These are phyloP conservation scores for Russula brevipes DNA, from an alignment of 768 basidiomycete genomes.

Conservation along the genomic window DNA sequence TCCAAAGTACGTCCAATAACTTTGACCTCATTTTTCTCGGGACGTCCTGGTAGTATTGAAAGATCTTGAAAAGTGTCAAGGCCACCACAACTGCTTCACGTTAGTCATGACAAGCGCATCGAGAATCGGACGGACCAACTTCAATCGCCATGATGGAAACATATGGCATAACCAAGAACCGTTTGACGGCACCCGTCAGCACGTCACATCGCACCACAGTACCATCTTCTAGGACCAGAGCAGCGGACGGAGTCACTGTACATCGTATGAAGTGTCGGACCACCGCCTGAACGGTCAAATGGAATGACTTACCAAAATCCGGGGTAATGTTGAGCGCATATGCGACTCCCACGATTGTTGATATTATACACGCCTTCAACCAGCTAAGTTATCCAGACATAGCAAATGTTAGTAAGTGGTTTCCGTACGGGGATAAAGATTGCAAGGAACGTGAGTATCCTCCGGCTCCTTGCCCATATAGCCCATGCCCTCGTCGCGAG, in stretches of 20 bases:
- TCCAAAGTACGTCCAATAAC: slow-evolving; percentile 19
- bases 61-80: slow-evolving; percentile 15
- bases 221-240: not conserved
- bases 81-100: slow-evolving; percentile 2
- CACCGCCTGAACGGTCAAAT: not conserved
- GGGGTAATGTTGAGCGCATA: not conserved
- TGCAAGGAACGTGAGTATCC: slow-evolving; percentile 10
- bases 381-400: not conserved
- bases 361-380: slow-evolving; percentile 4
- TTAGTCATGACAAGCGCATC: not conserved
- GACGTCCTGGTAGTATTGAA: not conserved
- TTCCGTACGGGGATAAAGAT: not conserved
- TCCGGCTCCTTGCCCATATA: slow-evolving; percentile 28
- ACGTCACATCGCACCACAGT: not conserved
- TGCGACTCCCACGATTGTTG: not conserved
- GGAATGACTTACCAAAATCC: not conserved
- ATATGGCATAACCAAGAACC: slow-evolving; percentile 11
- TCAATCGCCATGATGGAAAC: slow-evolving; percentile 8
- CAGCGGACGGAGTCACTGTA: not conserved
- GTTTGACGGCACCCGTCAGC: not conserved
- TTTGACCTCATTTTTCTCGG: not conserved
- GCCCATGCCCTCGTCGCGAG: slow-evolving; percentile 31
- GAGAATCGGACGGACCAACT: slow-evolving; percentile 4
- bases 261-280: not conserved
- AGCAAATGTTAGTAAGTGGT: no score